These are phyloP conservation scores for Geranium brycei DNA, from an alignment of 345 rosid genomes.

Conservation along the genomic window DNA sequence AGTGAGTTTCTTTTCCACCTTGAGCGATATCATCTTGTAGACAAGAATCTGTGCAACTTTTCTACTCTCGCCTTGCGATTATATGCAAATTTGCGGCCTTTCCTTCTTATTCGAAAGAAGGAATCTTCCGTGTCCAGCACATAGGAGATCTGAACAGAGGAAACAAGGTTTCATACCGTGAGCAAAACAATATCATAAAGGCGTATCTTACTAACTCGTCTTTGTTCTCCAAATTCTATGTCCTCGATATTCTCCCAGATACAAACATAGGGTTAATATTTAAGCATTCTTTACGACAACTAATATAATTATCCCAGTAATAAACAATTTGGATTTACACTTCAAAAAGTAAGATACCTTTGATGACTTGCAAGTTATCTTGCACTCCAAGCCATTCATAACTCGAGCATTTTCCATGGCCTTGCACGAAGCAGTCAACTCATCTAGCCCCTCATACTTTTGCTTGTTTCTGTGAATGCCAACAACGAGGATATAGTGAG, in stretches of 20 bases:
- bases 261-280: no score
- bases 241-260: no score
- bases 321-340: not conserved
- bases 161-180: not conserved
- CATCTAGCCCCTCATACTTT: constrained; percentile 49
- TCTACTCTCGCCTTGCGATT: constrained; percentile 18
- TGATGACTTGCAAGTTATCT: constrained; percentile 69
- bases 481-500: not conserved
- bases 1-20: not conserved
- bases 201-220: no score
- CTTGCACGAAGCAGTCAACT: constrained; percentile 40
- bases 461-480: constrained; percentile 57
- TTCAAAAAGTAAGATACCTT: constrained; percentile 35
- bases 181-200: no score
- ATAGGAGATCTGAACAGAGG: constrained; percentile 20
- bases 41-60: constrained; percentile 30
- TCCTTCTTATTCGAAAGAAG: constrained; percentile 30
- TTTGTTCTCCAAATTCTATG: no score
- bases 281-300: no score
- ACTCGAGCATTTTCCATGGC: constrained; percentile 71
- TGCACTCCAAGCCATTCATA: constrained; percentile 87
- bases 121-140: constrained; percentile 52
- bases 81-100: constrained; percentile 13
- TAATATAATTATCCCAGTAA: not conserved
- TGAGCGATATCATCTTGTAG: constrained; percentile 1